Evolutionary conservation across 805 yeast species (phyloP).

Genomic region (Myxozyma sirexii): DNA sequence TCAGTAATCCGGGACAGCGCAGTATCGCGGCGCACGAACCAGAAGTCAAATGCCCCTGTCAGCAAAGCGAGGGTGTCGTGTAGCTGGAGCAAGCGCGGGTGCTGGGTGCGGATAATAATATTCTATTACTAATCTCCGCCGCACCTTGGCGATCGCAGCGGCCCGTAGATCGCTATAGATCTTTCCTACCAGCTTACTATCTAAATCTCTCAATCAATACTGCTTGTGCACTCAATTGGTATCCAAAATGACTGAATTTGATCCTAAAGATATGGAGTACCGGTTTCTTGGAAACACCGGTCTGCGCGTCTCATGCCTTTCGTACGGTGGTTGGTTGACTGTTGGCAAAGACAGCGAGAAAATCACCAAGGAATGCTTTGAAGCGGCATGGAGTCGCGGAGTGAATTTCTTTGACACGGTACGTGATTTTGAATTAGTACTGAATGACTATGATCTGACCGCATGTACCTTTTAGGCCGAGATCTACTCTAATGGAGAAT

Average conservation of each 20-base stretch:
- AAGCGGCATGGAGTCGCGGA: constrained; percentile 41
- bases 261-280: constrained; percentile 38
- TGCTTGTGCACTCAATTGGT: not conserved
- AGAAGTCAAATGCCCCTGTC: no score
- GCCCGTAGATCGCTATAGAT: no score
- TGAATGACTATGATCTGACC: not conserved
- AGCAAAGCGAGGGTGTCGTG: no score
- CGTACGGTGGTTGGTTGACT: constrained; percentile 43
- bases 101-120: no score
- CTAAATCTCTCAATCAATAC: no score
- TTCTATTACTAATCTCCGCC: no score
- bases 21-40: not conserved
- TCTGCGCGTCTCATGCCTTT: constrained; percentile 41
- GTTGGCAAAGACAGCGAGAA: constrained; percentile 38
- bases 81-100: no score
- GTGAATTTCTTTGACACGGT: constrained; percentile 44
- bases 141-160: no score
- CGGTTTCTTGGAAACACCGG: constrained; percentile 43
- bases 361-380: constrained; percentile 38
- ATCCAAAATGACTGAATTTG: constrained; percentile 26
- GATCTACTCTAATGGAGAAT: constrained; percentile 39
- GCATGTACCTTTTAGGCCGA: no score
- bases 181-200: no score
- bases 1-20: not conserved
- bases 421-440: not conserved